Percentiles rank a stretch among this genome's conserved stretches.
phyloP scores from a whole-genome alignment of 2,329 filamentous ascomycete species.

The Colletotrichum tofieldiae region DNA sequence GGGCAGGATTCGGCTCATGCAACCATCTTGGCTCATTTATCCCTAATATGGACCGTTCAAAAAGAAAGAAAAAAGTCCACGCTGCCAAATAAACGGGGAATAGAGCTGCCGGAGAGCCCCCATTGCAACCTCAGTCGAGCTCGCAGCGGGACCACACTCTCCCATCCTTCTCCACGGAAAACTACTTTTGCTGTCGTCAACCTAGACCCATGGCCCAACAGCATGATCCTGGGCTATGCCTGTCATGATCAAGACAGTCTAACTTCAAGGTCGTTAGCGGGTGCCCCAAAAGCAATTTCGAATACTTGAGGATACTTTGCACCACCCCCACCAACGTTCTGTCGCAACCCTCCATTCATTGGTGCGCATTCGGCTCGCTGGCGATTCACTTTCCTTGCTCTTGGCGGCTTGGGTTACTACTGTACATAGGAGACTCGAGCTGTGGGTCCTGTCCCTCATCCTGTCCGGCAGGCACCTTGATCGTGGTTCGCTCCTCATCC shows the following conservation, averaged over 20 bases:
- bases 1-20: background rate
- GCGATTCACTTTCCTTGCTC: conserved; percentile 40
- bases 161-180: conserved; percentile 5
- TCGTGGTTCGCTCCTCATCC: conserved; percentile 29
- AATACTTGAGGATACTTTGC: conserved; percentile 31
- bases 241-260: conserved; percentile 25
- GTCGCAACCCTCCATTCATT: conserved; percentile 37
- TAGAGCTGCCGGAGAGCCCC: conserved; percentile 7
- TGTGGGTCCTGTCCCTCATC: conserved; percentile 19
- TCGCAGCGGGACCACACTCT: conserved; percentile 11
- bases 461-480: conserved; percentile 32
- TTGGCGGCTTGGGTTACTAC: conserved; percentile 24
- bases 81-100: conserved; percentile 10
- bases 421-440: background rate
- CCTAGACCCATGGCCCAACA: conserved; percentile 37
- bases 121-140: conserved; percentile 25
- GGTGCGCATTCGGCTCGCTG: conserved; percentile 38
- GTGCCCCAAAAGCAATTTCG: background rate
- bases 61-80: background rate
- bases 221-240: conserved; percentile 32
- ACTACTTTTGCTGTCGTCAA: conserved; percentile 4
- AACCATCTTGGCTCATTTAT: background rate
- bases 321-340: conserved; percentile 24
- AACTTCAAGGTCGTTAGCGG: conserved; percentile 17
- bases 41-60: background rate